A percentile compares a stretch with the other conserved stretches of the same genome.
These are phyloP conservation scores for Boletus huronensis DNA, from an alignment of 768 basidiomycete species.

Conservation along the genomic window DNA sequence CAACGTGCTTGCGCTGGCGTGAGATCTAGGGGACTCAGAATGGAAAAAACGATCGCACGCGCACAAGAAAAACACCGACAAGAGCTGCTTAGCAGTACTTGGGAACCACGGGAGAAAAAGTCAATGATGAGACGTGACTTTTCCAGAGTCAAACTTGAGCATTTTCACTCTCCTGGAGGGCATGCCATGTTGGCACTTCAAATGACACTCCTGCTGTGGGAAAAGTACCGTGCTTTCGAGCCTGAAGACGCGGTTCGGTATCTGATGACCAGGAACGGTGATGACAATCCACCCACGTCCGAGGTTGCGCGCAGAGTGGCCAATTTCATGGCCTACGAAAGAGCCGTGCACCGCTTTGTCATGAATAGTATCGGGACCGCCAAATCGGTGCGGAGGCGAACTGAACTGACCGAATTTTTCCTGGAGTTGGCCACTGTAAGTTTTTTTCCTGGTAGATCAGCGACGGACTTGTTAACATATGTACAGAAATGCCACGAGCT, in stretches of 20 bases:
- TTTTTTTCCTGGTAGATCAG: background rate
- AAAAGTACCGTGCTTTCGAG: slow-evolving; percentile 38
- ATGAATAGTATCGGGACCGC: slow-evolving; percentile 35
- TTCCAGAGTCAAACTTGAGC: slow-evolving; percentile 27
- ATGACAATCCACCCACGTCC: slow-evolving; percentile 23
- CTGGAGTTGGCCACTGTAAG: slow-evolving; percentile 43
- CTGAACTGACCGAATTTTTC: slow-evolving; percentile 39
- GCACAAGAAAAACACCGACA: slow-evolving; percentile 20
- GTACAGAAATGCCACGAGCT: slow-evolving; percentile 42
- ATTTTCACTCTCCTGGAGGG: slow-evolving; percentile 37
- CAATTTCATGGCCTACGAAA: slow-evolving; percentile 35
- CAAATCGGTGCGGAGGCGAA: slow-evolving; percentile 18
- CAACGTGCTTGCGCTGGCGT: slow-evolving; percentile 22
- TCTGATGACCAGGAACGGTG: slow-evolving; percentile 34
- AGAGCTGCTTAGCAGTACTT: slow-evolving; percentile 19
- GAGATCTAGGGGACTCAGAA: slow-evolving; percentile 25
- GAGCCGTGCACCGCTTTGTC: slow-evolving; percentile 39
- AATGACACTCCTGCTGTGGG: slow-evolving; percentile 38
- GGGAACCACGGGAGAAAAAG: slow-evolving; percentile 27
- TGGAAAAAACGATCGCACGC: slow-evolving; percentile 22
- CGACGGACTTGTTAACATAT: background rate
- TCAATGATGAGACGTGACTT: slow-evolving; percentile 30
- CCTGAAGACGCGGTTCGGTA: slow-evolving; percentile 42
- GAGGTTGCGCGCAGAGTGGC: slow-evolving; percentile 30
- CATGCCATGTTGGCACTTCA: slow-evolving; percentile 45